phyloP scores from a whole-genome alignment of 2,329 filamentous ascomycete species.

The Sporothrix variecibatus region DNA sequence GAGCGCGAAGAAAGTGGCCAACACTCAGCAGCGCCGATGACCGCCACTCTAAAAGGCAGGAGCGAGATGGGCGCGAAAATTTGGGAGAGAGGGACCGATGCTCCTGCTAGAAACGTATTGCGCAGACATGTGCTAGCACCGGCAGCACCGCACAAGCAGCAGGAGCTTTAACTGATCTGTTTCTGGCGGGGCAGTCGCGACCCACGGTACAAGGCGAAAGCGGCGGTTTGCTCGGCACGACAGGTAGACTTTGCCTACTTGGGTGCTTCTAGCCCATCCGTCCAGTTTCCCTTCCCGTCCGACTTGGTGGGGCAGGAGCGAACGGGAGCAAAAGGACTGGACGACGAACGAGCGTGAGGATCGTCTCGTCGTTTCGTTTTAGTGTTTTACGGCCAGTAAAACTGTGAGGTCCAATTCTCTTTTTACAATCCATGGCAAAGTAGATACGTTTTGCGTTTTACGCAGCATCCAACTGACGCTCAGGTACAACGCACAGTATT shows the following conservation, averaged over 20 bases:
- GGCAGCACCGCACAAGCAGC: background rate
- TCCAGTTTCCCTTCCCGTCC: background rate
- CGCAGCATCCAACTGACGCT: background rate
- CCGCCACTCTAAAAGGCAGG: conserved; percentile 11
- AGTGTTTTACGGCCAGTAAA: background rate
- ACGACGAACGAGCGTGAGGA: background rate
- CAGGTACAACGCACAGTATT: background rate
- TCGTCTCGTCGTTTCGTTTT: background rate
- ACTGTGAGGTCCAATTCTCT: background rate
- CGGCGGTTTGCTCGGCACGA: background rate
- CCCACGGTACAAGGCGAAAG: conserved; percentile 14
- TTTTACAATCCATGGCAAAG: background rate
- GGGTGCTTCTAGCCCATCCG: background rate
- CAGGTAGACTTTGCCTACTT: conserved; percentile 1
- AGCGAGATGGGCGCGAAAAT: conserved; percentile 14
- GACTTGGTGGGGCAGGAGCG: conserved; percentile 4
- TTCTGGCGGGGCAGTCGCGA: conserved; percentile 16
- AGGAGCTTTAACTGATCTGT: background rate
- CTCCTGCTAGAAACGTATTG: conserved; percentile 10
- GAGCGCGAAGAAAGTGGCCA: conserved; percentile 12
- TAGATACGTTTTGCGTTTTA: background rate
- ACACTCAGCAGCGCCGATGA: conserved; percentile 19
- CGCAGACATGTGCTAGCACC: conserved; percentile 10
- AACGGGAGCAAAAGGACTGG: conserved; percentile 13
- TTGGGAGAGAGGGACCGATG: conserved; percentile 8